phyloP scores from a whole-genome alignment of 768 basidiomycete species.

The Mycena galericulata region DNA sequence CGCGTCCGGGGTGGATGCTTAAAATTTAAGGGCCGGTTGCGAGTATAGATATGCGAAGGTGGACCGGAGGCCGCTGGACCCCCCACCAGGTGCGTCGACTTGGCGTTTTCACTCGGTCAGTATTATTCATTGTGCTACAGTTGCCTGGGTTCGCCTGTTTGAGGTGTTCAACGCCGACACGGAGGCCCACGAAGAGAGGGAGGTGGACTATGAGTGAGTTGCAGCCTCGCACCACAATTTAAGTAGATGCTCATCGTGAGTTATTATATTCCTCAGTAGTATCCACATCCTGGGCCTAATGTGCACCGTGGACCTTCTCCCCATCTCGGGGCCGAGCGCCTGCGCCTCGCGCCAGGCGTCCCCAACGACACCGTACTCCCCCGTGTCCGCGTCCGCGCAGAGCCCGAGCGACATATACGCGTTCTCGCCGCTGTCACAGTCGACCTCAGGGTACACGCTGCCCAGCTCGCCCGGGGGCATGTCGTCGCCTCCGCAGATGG shows the following conservation, averaged over 20 bases:
- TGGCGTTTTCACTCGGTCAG: neutral
- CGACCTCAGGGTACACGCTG: slow-evolving; percentile 20
- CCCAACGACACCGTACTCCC: slow-evolving; percentile 17
- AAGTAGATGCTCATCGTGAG: slow-evolving; percentile 14
- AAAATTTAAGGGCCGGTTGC: neutral
- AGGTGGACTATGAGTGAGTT: slow-evolving; percentile 64
- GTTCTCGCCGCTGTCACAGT: neutral
- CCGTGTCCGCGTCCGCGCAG: slow-evolving; percentile 2
- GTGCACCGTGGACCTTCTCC: slow-evolving; percentile 84
- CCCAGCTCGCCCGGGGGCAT: slow-evolving; percentile 47
- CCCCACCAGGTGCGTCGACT: slow-evolving; percentile 56
- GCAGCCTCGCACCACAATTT: neutral
- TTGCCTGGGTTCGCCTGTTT: slow-evolving; percentile 65
- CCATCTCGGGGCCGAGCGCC: slow-evolving; percentile 53
- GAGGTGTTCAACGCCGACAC: slow-evolving; percentile 58
- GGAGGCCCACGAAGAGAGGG: slow-evolving; percentile 53
- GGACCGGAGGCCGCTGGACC: slow-evolving; percentile 74
- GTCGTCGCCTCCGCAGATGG: slow-evolving; percentile 54
- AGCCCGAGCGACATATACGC: slow-evolving; percentile 31
- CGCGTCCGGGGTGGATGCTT: neutral
- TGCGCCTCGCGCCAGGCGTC: slow-evolving; percentile 27
- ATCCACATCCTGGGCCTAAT: slow-evolving; percentile 74
- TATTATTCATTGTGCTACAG: slow-evolving; percentile 33
- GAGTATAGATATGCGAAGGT: slow-evolving; percentile 65
- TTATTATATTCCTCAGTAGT: slow-evolving; percentile 62